These are phyloP conservation scores for Cucumis hystrix DNA, from an alignment of 306 rosid genomes.

Conservation along the genomic window DNA sequence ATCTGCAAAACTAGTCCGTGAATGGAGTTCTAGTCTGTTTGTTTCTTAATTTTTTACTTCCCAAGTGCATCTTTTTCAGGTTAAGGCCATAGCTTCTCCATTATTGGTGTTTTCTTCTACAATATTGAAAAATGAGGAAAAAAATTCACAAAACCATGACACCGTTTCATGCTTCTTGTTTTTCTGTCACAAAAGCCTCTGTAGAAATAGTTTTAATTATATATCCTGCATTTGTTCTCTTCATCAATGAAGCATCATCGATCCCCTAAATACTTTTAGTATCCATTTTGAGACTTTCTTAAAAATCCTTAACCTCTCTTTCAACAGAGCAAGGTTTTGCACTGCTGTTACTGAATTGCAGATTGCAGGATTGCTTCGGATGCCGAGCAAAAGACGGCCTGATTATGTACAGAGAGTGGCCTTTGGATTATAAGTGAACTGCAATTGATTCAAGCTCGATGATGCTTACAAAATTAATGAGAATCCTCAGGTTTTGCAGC, in stretches of 20 bases:
- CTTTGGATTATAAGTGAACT: conserved; percentile 48
- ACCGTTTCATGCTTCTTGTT: background rate
- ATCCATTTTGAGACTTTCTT: background rate
- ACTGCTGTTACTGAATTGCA: conserved; percentile 72
- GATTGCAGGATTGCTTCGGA: conserved; percentile 71
- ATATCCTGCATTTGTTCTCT: background rate
- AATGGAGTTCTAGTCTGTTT: background rate
- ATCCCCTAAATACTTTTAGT: background rate
- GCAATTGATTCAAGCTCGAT: background rate
- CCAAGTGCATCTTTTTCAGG: background rate
- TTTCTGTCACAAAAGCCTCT: background rate
- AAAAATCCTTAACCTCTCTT: conserved; percentile 37
- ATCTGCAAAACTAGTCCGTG: background rate
- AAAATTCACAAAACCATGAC: background rate
- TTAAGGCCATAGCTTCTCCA: background rate
- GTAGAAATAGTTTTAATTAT: background rate
- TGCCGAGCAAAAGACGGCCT: conserved; percentile 85
- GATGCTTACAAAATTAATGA: background rate
- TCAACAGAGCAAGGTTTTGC: conserved; percentile 80
- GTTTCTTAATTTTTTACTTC: background rate
- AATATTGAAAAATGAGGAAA: background rate
- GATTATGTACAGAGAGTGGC: conserved; percentile 79
- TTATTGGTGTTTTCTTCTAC: background rate
- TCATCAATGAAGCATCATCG: background rate
- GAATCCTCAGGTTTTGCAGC: background rate